Conservation (phyloP, 2,329 filamentous ascomycete species). For the Allantophomopsis lycopodina region DNA sequence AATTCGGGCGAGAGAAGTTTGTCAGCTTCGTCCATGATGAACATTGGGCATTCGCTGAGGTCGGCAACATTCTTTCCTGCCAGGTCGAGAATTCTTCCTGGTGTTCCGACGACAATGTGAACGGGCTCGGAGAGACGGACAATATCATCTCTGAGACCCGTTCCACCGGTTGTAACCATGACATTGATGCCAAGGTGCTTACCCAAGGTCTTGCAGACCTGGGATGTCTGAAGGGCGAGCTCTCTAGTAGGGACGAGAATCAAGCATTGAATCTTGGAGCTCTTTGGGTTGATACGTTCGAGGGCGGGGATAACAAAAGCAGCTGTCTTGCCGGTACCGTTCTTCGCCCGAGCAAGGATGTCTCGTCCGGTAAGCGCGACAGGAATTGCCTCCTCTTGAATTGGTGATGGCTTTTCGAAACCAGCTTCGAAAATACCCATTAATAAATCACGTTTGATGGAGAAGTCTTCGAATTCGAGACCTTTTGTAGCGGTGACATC, state of each 20-base stretch:
- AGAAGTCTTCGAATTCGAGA: constrained; percentile 94
- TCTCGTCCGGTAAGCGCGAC: constrained; percentile 92
- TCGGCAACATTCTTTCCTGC: constrained; percentile 95
- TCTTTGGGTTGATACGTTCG: constrained; percentile 92
- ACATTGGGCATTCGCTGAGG: constrained; percentile 89
- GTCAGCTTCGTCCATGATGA: constrained; percentile 99
- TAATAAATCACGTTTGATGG: constrained; percentile 84
- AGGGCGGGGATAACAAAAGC: constrained; percentile 94
- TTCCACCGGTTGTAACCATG: constrained; percentile 98
- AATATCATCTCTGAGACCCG: constrained; percentile 90
- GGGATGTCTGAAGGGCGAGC: constrained; percentile 93
- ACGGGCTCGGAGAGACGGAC: constrained; percentile 87
- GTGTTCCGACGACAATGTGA: constrained; percentile 95
- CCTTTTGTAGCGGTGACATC: constrained; percentile 98
- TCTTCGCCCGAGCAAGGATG: constrained; percentile 92
- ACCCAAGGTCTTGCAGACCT: constrained; percentile 96
- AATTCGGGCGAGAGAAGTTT: constrained; percentile 96
- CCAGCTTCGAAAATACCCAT: constrained; percentile 99
- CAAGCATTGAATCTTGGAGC: constrained; percentile 88
- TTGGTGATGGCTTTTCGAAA: constrained; percentile 96
- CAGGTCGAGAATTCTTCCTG: constrained; percentile 88
- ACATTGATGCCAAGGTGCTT: constrained; percentile 97
- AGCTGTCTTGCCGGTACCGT: constrained; percentile 95
- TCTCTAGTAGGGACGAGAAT: constrained; percentile 96
- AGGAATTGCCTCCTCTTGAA: constrained; percentile 98